Base-by-base conservation (phyloP, 306 rosid species). In the Pueraria montana region DNA sequence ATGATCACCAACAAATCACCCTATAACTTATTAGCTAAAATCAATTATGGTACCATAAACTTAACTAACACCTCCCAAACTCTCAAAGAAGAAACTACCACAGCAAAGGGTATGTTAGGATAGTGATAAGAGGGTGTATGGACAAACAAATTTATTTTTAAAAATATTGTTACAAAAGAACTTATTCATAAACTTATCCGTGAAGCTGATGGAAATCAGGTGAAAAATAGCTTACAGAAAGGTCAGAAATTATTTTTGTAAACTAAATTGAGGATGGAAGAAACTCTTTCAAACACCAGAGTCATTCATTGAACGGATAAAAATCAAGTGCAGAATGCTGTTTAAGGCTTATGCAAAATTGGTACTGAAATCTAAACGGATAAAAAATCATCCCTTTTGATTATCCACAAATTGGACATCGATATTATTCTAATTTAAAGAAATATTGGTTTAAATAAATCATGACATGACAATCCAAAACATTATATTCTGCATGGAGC, bases 351-450 rank as follows among this genome's bases (percentile, higher is more conserved):
- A 26, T 34, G 26, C 24, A n/a, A 36, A 36, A n/a, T 34, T 66
- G 27, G 17, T 9, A 66, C 16, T 8, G 72, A 14, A 69, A 40
- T 43, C 18, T 68, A 21, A 42, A 68, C 11, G 12, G 53, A 23
- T 20, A 69, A 69, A 69, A 69, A 13, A 67, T 34, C 74, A 6
- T 14, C 10, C 55, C 56, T 42, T 7, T 21, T 36, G 49, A 38
- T 68, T 71, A 67, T 75, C 45, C 70, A 74, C 67, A 27, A 21
- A 34, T 65, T 27, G 21, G 72, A 66, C 11, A 55, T 76, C 65
- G 17, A 70, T 17, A 63, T 62, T 68, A 48, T 61, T 66, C 76
- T 84, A 77, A 61, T 59, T 40, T 72, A 59, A n/a, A 67, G 77
- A 58, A 63, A 66, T 17, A 74, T 77, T 17, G 20, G 53, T 65